phyloP scores from a whole-genome alignment of 352 stramenopile genomes.

The Chrysophaeum taylorii region DNA sequence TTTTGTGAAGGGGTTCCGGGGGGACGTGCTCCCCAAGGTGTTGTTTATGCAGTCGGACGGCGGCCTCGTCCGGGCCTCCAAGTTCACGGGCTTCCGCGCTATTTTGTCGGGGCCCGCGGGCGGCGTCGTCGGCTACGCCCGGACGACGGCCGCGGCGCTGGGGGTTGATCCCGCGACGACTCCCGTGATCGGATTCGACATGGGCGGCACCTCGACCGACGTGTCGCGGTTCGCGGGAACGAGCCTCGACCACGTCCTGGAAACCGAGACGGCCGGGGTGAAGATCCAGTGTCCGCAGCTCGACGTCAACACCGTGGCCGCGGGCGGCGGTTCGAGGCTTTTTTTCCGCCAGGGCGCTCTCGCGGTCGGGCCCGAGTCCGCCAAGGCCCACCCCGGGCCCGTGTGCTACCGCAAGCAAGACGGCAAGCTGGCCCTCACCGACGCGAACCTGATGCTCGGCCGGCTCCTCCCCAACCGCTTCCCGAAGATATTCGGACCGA shows the following conservation, averaged over 20 bases:
- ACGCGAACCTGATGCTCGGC: slow-evolving; percentile 95
- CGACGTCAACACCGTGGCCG: slow-evolving; percentile 97
- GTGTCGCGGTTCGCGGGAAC: slow-evolving; percentile 87
- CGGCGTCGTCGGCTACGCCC: slow-evolving; percentile 91
- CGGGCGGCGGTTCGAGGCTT: slow-evolving; percentile 84
- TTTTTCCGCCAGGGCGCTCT: slow-evolving; percentile 95
- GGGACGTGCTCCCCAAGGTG: slow-evolving; percentile 69
- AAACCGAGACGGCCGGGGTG: slow-evolving; percentile 93
- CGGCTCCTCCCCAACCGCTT: slow-evolving; percentile 93
- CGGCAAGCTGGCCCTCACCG: slow-evolving; percentile 88
- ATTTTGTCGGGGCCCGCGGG: slow-evolving; percentile 85
- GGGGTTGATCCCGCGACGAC: slow-evolving; percentile 33
- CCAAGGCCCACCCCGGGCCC: slow-evolving; percentile 85
- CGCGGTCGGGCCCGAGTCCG: slow-evolving; percentile 89
- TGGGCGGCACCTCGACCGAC: slow-evolving; percentile 96
- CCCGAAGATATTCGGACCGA: slow-evolving; percentile 93
- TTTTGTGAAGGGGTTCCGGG: slow-evolving; percentile 92
- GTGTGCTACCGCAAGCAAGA: slow-evolving; percentile 94
- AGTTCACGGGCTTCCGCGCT: slow-evolving; percentile 76
- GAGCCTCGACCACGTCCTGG: slow-evolving; percentile 91
- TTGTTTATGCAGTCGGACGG: slow-evolving; percentile 98
- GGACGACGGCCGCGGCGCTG: slow-evolving; percentile 46
- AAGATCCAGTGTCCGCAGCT: slow-evolving; percentile 92
- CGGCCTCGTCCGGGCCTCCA: slow-evolving; percentile 55
- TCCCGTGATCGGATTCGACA: slow-evolving; percentile 94